Evolutionary conservation across 768 basidiomycete species (phyloP), one percentile per base, ranked within the genome.

Genomic region (Suillus decipiens): DNA sequence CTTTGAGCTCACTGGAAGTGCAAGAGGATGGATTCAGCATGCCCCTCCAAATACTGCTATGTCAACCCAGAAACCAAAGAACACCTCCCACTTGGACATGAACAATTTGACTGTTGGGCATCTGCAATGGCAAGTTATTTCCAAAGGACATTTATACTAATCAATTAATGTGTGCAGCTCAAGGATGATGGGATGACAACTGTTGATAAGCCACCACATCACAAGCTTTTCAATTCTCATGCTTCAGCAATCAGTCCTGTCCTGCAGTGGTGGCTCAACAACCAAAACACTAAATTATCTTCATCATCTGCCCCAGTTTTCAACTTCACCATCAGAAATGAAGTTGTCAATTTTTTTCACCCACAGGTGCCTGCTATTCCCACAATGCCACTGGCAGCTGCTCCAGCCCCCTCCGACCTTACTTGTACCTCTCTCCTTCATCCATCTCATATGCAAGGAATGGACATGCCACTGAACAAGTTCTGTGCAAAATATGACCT

Each of bases 41-140:
- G 43, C 43, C 43, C 43, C n/a, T 10, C 19, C 2, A 9, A n/a
- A 17, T 19, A 43, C 28, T 56, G 53, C 55, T 62, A 33, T 33
- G 24, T 56, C 11, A 55, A 47, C 45, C 51, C 39, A 24, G 24
- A 19, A 42, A 43, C 54, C 11, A 22, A 51, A n/a, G 17, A 28
- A n/a, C 55, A 57, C 43, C 19, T 56, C 19, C 61, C 55, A 39
- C 61, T 62, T 8, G 24, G 8, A 19, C 43, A 41, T 10, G 4
- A 24, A 2, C 22, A 31, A 41, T 33, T 62, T 11, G 61, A 62
- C 17, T 62, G 61, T 39, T 62, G 61, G 54, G 61, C 61, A 2
- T 22, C 61, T n/a, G 39, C 55, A 3, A 42, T 62, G 55, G 61
- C 57, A 2, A 41, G 41, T 41, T 15, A 17, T 41, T 41, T 41